phyloP scores from a whole-genome alignment of 352 stramenopile species.

The Phytophthora quininea region DNA sequence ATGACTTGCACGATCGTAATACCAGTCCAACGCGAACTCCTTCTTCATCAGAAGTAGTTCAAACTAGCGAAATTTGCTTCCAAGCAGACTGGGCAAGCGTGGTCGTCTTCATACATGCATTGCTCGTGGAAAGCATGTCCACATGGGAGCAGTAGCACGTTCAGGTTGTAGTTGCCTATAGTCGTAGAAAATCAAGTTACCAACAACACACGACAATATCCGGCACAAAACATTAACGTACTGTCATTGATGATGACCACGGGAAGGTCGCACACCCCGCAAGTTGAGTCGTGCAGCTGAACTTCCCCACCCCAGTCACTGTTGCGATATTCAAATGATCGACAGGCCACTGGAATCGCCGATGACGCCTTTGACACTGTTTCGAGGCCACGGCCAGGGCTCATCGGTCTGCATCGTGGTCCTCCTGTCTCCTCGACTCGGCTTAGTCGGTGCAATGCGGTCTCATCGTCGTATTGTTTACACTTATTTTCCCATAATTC shows the following conservation, averaged over 20 bases:
- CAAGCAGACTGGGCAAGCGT: slow-evolving; percentile 74
- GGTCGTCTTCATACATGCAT: slow-evolving; percentile 57
- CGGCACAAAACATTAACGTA: slow-evolving; percentile 33
- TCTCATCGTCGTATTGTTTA: slow-evolving; percentile 54
- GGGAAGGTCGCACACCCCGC: slow-evolving; percentile 72
- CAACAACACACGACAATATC: background rate
- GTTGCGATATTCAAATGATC: slow-evolving; percentile 82
- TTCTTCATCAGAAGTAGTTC: slow-evolving; percentile 34
- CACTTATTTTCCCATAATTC: slow-evolving; percentile 62
- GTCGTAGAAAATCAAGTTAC: background rate
- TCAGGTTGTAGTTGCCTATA: slow-evolving; percentile 77
- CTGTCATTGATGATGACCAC: slow-evolving; percentile 83
- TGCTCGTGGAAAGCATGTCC: slow-evolving; percentile 79
- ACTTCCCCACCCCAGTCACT: slow-evolving; percentile 89
- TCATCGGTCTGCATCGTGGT: slow-evolving; percentile 15
- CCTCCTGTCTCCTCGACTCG: slow-evolving; percentile 14
- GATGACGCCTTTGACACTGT: slow-evolving; percentile 18
- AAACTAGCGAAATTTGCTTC: slow-evolving; percentile 58
- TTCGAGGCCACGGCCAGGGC: slow-evolving; percentile 10
- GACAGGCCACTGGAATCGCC: slow-evolving; percentile 29
- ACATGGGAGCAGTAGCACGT: slow-evolving; percentile 77
- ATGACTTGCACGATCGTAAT: too few species aligned
- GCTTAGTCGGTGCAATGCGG: slow-evolving; percentile 15
- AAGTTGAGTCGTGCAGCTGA: slow-evolving; percentile 83
- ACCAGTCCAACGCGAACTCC: too few species aligned